These are phyloP conservation scores for Fusarium paranaense DNA, from an alignment of 2,329 filamentous ascomycete genomes.

Conservation along the genomic window DNA sequence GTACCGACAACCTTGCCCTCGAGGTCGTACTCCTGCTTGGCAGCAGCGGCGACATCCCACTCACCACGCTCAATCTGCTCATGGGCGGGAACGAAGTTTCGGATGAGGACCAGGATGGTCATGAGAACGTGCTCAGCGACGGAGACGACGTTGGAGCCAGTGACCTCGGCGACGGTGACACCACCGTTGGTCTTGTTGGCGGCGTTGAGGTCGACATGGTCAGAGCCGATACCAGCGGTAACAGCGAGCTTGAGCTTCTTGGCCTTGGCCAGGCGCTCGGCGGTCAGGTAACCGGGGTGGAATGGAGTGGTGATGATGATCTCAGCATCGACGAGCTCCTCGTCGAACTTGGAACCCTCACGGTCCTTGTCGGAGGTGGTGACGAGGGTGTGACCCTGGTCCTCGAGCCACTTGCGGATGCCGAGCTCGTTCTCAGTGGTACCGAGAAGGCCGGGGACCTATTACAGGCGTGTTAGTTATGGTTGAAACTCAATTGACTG, in stretches of 20 bases:
- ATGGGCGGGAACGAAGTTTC: constrained; percentile 98
- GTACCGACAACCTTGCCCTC: constrained; percentile 98
- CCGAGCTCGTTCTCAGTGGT: constrained; percentile 99
- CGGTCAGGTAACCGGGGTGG: constrained; percentile 97
- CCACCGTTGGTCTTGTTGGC: constrained; percentile 99
- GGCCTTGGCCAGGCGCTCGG: constrained; percentile 94
- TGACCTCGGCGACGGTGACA: constrained; percentile 96
- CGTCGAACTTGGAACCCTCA: constrained; percentile 91
- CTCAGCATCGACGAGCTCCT: constrained; percentile 96
- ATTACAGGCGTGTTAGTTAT: constrained; percentile 29
- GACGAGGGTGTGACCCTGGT: constrained; percentile 93
- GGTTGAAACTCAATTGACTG: constrained; percentile 24
- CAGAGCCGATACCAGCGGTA: constrained; percentile 97
- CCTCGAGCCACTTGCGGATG: constrained; percentile 96
- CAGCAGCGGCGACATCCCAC: constrained; percentile 95
- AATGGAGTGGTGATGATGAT: constrained; percentile 99
- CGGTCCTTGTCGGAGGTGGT: constrained; percentile 99
- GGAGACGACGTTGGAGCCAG: constrained; percentile 97
- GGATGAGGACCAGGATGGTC: constrained; percentile 95
- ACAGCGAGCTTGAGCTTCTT: constrained; percentile 99
- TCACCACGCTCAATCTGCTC: constrained; percentile 90
- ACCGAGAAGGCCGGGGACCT: constrained; percentile 86
- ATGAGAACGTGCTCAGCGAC: constrained; percentile 99
- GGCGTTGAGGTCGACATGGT: constrained; percentile 96
- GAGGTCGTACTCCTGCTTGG: constrained; percentile 98